Conservation (phyloP, 2,329 filamentous ascomycete species). For the Botrytis sinoallii region DNA sequence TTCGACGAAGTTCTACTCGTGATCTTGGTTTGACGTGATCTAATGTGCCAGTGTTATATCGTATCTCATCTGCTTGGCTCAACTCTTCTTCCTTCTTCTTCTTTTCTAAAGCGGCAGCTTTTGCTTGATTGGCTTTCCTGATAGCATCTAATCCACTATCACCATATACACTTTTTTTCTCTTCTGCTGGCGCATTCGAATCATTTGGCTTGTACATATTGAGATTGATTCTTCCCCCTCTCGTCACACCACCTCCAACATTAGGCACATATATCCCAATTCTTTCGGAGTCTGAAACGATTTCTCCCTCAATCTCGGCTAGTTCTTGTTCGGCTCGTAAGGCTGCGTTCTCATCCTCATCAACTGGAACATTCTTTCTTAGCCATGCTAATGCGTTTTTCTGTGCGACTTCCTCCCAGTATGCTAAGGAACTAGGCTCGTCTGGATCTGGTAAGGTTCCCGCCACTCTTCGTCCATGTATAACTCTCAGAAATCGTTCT, state of each 20-base stretch:
- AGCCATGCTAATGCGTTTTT: slow-evolving; percentile 53
- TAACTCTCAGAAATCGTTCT: slow-evolving; percentile 54
- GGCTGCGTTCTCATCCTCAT: slow-evolving; percentile 60
- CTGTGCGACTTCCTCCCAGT: slow-evolving; percentile 39
- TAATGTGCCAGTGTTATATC: slow-evolving; percentile 32
- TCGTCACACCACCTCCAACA: slow-evolving; percentile 16
- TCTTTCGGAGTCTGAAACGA: slow-evolving; percentile 32
- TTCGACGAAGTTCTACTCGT: slow-evolving; percentile 32
- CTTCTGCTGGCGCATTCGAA: background rate
- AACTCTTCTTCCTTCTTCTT: slow-evolving; percentile 40
- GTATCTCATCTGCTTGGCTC: slow-evolving; percentile 42
- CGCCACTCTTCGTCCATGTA: slow-evolving; percentile 62
- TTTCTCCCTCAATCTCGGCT: slow-evolving; percentile 47
- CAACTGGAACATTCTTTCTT: slow-evolving; percentile 51
- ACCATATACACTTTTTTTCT: slow-evolving; percentile 53
- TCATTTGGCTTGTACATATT: slow-evolving; percentile 1
- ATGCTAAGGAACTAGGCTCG: slow-evolving; percentile 34
- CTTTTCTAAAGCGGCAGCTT: slow-evolving; percentile 46
- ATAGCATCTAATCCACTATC: slow-evolving; percentile 55
- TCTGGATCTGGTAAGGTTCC: slow-evolving; percentile 60
- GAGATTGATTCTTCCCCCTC: slow-evolving; percentile 8
- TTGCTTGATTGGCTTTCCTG: slow-evolving; percentile 49
- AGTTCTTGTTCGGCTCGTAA: slow-evolving; percentile 63
- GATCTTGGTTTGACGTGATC: slow-evolving; percentile 25
- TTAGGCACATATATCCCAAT: slow-evolving; percentile 35